Evolutionary conservation across 441 rosid species (phyloP).

Genomic region (Pelargonium fulgidum): DNA sequence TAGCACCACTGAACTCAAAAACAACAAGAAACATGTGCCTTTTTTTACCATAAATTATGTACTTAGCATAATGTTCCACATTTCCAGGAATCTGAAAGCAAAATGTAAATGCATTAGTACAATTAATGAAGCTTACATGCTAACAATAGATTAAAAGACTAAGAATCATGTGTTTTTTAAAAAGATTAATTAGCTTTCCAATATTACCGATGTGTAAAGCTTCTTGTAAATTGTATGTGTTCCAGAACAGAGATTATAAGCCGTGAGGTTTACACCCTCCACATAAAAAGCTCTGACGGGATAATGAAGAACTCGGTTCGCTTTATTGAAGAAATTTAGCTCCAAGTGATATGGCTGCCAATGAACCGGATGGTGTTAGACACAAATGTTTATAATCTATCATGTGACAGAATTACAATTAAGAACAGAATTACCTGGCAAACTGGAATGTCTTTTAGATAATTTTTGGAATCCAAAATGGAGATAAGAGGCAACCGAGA

Average conservation of each 20-base stretch:
- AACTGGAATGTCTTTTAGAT: constrained; percentile 76
- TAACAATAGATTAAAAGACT: not conserved
- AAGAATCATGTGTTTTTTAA: not conserved
- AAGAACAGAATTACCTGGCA: constrained; percentile 58
- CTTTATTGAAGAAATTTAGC: constrained; percentile 91
- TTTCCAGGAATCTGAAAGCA: constrained; percentile 74
- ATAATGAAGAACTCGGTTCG: constrained; percentile 91
- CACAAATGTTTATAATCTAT: constrained; percentile 12
- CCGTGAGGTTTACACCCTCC: constrained; percentile 81
- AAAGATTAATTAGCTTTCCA: constrained; percentile 7
- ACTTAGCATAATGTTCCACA: constrained; percentile 70
- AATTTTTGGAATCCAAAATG: constrained; percentile 65
- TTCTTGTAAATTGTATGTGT: constrained; percentile 71
- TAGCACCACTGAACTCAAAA: constrained; percentile 81
- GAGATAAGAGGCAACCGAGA: constrained; percentile 84
- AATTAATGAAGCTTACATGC: constrained; percentile 1
- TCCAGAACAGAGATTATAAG: constrained; percentile 87
- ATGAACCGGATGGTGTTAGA: constrained; percentile 31
- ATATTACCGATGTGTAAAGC: constrained; percentile 76
- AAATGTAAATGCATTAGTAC: constrained; percentile 19
- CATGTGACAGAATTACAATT: constrained; percentile 8
- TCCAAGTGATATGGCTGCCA: constrained; percentile 95
- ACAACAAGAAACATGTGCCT: constrained; percentile 76
- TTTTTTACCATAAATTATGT: constrained; percentile 64
- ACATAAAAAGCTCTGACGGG: constrained; percentile 88